Base-by-base conservation (phyloP, 139 green algal genomes). In the Trebouxia sp. region DNA sequence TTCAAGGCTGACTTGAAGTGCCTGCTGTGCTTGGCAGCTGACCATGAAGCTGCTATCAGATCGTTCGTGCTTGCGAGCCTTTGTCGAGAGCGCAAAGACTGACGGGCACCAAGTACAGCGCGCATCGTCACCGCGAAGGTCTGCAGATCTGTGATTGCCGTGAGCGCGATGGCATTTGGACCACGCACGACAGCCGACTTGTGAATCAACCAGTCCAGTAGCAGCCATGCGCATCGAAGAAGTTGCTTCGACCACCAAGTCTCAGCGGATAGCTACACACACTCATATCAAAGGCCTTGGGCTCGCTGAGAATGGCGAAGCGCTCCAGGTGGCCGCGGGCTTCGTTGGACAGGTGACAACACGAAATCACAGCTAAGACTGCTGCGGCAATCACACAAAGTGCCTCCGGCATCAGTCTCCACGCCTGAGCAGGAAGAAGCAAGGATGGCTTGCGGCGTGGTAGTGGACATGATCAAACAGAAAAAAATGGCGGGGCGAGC, bases 251-350 rank as follows among this genome's bases (percentile, higher is more conserved):
- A 97, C 94, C 24, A 94, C 92, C 38, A 98, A 98, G 83, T 90
- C 94, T 20, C 92, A 98, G 88, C 94, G 97, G 39, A 92, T 99
- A 12, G 96, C 95, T 6, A 96, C 96, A 0, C 97, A 99, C 86
- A 98, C 97, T 24, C 97, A 99, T 81, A 99, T 99, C 90, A 98
- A 98, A 83, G 97, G 94, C 1, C 86, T 99, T 6, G 96, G 96
- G 17, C 79, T 99, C 0, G 53, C 75, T 55, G 53, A 80, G 7
- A 72, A 48, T 80, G 51, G 38, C 6, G 50, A 51, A 41, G 51
- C 75, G 2, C 24, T 38, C 0, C 37, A 80, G 37, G 32, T 76
- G 28, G 56, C 14, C 43, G 69, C 94, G 0, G 96, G 96, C 12
- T 99, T 98, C 79, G 94, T 99, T 4, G 96, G 96, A 3, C 96